phyloP scores from a whole-genome alignment of 495 filamentous ascomycete species.

The Talaromyces stipitatus region DNA sequence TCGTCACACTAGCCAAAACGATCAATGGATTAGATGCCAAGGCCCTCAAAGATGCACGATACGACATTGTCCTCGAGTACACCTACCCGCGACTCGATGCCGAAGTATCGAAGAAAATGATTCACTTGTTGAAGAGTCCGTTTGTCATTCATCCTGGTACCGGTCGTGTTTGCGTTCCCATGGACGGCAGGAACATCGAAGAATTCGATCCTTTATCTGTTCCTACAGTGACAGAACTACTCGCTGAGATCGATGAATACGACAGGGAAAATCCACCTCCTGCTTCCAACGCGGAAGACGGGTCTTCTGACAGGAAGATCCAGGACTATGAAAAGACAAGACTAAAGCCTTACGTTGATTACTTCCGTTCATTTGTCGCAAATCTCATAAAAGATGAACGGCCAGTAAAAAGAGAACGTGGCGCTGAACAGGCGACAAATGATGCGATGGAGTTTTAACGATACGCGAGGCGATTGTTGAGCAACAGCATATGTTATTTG shows the following conservation, averaged over 20 bases:
- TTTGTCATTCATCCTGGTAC: constrained; percentile 96
- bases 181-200: constrained; percentile 61
- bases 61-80: constrained; percentile 92
- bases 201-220: constrained; percentile 81
- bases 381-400: constrained; percentile 75
- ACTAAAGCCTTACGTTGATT: constrained; percentile 85
- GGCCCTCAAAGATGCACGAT: constrained; percentile 77
- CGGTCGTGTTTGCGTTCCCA: constrained; percentile 89
- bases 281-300: constrained; percentile 19
- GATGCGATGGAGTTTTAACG: constrained; percentile 47
- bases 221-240: constrained; percentile 73
- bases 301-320: constrained; percentile 38
- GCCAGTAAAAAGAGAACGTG: constrained; percentile 64
- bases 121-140: constrained; percentile 92
- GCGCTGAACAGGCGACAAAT: constrained; percentile 44
- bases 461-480: neutral
- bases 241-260: constrained; percentile 78
- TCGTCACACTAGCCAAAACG: constrained; percentile 72
- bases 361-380: constrained; percentile 75
- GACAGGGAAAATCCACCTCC: constrained; percentile 32
- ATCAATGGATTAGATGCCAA: constrained; percentile 56
- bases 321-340: constrained; percentile 97
- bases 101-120: constrained; percentile 93
- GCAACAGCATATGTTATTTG: neutral
- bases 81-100: constrained; percentile 97